phyloP scores from a whole-genome alignment of 192 early-diverging fungal genomes.

The Rhizoclosmatium globosum region DNA sequence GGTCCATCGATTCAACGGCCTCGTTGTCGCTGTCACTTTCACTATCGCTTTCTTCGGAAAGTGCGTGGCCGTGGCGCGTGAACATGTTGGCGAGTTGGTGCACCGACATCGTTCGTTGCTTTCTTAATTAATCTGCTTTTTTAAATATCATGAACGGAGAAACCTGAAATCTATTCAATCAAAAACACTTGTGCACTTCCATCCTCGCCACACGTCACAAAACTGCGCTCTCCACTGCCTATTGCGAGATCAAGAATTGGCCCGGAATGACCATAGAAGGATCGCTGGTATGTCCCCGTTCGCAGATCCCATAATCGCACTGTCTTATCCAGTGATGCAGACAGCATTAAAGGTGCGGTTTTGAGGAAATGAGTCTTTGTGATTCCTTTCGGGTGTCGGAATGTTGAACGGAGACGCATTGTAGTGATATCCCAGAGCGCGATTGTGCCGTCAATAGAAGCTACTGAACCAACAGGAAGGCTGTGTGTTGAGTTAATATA shows the following conservation, averaged over 20 bases:
- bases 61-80: no score
- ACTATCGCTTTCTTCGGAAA: no score
- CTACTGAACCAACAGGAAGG: conserved; percentile 81
- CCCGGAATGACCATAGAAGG: conserved; percentile 85
- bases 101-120: no score
- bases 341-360: conserved; percentile 73
- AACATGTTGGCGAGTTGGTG: no score
- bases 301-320: conserved; percentile 92
- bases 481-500: conserved; percentile 39
- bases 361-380: conserved; percentile 79
- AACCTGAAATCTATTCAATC: conserved; percentile 5
- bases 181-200: conserved; percentile 54
- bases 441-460: conserved; percentile 87
- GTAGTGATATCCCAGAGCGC: conserved; percentile 92
- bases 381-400: conserved; percentile 85
- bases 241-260: conserved; percentile 85
- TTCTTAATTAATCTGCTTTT: no score
- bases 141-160: no score
- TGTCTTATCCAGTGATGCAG: conserved; percentile 82
- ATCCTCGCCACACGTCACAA: conserved; percentile 89
- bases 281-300: conserved; percentile 79
- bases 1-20: no score
- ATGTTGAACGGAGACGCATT: conserved; percentile 81
- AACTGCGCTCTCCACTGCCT: conserved; percentile 70
- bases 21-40: no score